Evolutionary conservation across 257 asterid species (phyloP).

Genomic region (Plectranthus barbatus): DNA sequence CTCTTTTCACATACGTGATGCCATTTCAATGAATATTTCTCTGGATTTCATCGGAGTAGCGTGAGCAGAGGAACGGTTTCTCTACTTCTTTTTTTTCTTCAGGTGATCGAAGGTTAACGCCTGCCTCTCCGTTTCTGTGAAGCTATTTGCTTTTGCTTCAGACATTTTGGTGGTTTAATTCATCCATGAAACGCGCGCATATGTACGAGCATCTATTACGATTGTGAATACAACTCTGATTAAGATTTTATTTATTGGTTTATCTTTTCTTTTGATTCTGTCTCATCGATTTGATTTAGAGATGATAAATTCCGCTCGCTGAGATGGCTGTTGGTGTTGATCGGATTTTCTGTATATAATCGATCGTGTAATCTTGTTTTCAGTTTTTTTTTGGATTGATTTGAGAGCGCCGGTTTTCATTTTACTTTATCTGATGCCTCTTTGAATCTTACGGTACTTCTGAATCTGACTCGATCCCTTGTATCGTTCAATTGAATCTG

Average conservation of each 20-base stretch:
- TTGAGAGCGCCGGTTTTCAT: neutral
- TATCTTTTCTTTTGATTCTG: neutral
- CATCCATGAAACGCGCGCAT: neutral
- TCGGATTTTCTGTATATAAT: neutral
- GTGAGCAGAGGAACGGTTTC: neutral
- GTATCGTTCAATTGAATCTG: conserved; percentile 22
- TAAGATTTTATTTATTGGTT: neutral
- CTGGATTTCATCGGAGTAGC: neutral
- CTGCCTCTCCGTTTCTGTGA: neutral
- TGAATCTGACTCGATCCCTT: conserved; percentile 15
- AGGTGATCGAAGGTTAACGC: conserved; percentile 16
- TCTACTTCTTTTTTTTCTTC: neutral
- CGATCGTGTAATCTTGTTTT: neutral
- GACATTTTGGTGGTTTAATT: neutral
- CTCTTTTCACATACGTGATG: neutral
- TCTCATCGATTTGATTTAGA: neutral
- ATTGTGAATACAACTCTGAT: neutral
- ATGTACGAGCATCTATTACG: neutral
- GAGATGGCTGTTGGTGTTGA: neutral
- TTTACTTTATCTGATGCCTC: conserved; percentile 11
- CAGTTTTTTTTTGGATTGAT: neutral
- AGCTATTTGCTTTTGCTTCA: neutral
- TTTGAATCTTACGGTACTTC: conserved; percentile 20
- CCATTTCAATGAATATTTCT: neutral
- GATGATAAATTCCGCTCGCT: neutral